Conservation (phyloP, 2,329 filamentous ascomycete genomes). For the Aspergillus felis region DNA sequence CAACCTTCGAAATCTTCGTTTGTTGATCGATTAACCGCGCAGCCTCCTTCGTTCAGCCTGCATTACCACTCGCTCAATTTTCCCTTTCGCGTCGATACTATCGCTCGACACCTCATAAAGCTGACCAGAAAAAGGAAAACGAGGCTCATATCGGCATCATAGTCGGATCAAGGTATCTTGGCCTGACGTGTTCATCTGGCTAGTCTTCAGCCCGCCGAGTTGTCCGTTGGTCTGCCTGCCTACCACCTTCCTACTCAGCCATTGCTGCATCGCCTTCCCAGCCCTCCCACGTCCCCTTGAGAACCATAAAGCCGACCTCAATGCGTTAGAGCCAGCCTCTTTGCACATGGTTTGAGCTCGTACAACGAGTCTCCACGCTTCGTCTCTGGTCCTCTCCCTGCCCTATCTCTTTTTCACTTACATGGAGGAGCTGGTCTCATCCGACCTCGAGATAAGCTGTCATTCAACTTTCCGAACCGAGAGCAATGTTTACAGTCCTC, state of each 20-base stretch:
- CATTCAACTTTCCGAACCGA: constrained; percentile 13
- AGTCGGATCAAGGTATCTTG: background rate
- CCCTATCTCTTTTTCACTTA: constrained; percentile 21
- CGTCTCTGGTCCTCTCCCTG: background rate
- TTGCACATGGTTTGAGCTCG: constrained; percentile 13
- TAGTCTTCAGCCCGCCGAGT: constrained; percentile 4
- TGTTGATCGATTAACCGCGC: constrained; percentile 18
- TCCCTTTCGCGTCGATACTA: background rate
- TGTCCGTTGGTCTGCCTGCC: background rate
- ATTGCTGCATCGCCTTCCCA: background rate
- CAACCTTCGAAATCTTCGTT: constrained; percentile 13
- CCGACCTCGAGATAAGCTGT: constrained; percentile 23
- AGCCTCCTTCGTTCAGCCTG: constrained; percentile 10
- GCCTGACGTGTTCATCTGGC: constrained; percentile 6
- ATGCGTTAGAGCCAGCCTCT: constrained; percentile 5
- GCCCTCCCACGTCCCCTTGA: background rate
- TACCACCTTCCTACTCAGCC: background rate
- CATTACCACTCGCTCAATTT: background rate
- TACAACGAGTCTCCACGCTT: background rate
- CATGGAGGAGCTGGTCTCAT: constrained; percentile 43
- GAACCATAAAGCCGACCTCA: constrained; percentile 3
- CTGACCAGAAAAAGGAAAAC: background rate
- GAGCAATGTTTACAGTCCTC: constrained; percentile 28
- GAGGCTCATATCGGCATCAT: background rate
- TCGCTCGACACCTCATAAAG: background rate